A percentile compares a stretch with the other conserved stretches of the same genome.
These are phyloP conservation scores for Rubia tinctorum DNA, from an alignment of 305 asterid species.

Conservation along the genomic window DNA sequence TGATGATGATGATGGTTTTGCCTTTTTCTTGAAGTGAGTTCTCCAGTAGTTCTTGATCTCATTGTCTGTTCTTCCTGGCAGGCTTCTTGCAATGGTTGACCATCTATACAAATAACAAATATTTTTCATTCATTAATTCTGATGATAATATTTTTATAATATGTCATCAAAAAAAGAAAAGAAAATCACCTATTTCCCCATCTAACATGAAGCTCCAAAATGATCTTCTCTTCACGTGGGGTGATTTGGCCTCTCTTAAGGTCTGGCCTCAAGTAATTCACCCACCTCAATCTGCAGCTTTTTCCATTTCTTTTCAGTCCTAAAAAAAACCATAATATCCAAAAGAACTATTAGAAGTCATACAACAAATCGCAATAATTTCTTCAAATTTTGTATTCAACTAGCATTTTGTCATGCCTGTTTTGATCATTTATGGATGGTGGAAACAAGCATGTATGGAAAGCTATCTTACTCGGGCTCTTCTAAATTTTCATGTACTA, in stretches of 20 bases:
- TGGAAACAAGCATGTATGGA: background rate
- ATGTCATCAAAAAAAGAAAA: background rate
- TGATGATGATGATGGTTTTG: slow-evolving; percentile 24
- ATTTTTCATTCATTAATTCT: background rate
- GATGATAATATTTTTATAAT: background rate
- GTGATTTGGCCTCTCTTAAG: slow-evolving; percentile 81
- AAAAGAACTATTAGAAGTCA: background rate
- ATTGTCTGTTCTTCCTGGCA: slow-evolving; percentile 81
- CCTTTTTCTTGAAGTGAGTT: slow-evolving; percentile 77
- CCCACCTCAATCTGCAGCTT: slow-evolving; percentile 94
- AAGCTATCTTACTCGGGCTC: too few species aligned
- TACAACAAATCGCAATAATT: background rate
- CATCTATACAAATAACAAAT: slow-evolving; percentile 34
- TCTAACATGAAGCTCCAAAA: slow-evolving; percentile 66
- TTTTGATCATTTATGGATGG: background rate
- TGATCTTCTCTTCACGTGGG: slow-evolving; percentile 66
- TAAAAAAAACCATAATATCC: background rate
- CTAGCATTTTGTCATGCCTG: background rate
- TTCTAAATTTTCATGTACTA: too few species aligned
- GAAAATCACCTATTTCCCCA: slow-evolving; percentile 82
- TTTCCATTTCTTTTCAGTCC: slow-evolving; percentile 85
- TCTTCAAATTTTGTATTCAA: too few species aligned
- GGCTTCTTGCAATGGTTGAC: slow-evolving; percentile 83
- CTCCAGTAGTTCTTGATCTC: slow-evolving; percentile 88
- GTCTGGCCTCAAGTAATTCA: slow-evolving; percentile 86